These are phyloP conservation scores for Durio zibethinus DNA, from an alignment of 345 rosid species.

Conservation along the genomic window DNA sequence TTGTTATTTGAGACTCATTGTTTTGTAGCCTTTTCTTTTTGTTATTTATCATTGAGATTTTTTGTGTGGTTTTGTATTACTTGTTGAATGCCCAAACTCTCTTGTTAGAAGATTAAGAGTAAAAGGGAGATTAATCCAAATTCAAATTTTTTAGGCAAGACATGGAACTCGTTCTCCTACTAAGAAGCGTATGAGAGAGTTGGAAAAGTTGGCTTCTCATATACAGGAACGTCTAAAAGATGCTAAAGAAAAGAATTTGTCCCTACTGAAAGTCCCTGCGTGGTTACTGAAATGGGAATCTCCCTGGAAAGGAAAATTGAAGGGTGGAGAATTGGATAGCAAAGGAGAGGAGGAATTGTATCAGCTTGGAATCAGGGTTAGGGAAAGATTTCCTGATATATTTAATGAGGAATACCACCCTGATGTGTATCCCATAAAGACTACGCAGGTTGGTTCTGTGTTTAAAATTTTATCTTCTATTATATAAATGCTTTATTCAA, in stretches of 20 bases:
- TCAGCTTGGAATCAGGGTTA: constrained; percentile 66
- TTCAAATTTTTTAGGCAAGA: constrained; percentile 56
- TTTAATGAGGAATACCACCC: constrained; percentile 83
- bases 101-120: neutral
- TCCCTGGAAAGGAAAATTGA: constrained; percentile 83
- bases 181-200: constrained; percentile 70
- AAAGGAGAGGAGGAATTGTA: constrained; percentile 85
- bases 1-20: neutral
- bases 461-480: neutral
- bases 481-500: neutral
- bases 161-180: constrained; percentile 98
- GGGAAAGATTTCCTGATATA: constrained; percentile 66
- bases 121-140: neutral
- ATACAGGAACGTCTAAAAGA: constrained; percentile 52
- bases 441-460: constrained; percentile 65
- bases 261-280: constrained; percentile 50
- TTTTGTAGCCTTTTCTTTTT: neutral
- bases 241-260: constrained; percentile 44
- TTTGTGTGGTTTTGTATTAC: neutral
- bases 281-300: constrained; percentile 76
- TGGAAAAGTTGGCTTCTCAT: constrained; percentile 62
- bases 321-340: constrained; percentile 72
- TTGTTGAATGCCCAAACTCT: neutral
- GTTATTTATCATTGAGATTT: neutral
- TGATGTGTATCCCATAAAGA: constrained; percentile 67